Evolutionary conservation across 495 filamentous ascomycete species (phyloP), one percentile per base, ranked within the genome.

Genomic region (Penicillium mononematosum): DNA sequence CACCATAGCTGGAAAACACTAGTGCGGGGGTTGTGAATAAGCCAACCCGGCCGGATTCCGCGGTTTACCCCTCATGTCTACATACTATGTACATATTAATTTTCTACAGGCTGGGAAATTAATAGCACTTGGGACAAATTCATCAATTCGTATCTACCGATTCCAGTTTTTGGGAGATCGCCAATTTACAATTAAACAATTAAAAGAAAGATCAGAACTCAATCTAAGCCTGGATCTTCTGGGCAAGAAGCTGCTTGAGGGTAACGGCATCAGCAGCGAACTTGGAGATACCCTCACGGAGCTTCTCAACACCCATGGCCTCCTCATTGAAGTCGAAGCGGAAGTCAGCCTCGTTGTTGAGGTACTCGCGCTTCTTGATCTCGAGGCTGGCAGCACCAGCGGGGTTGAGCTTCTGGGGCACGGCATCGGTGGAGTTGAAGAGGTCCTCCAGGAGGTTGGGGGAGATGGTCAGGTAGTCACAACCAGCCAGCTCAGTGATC

Each of bases 241-340:
- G 73, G 83, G 85, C 85, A 69, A 99, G 83, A 64, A 96, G 92
- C 54, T 84, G 84, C 86, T 97, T 98, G 58, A 99, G 87, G 50
- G 90, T 93, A 58, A 90, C 82, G 50, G 94, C 93, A 73, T 98
- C 94, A 57, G 93, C 95, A 32, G 95, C 92, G 72, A 99, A 99
- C 77, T 95, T 96, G 79, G 89, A 93, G 82, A 99, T 99, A 80
- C 94, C 94, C 78, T 98, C 92, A 45, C 91, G 86, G 59, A 99
- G 85, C 87, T 99, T 99, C 85, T 97, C 92, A 58, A 95, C 91
- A 53, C 90, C 94, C 94, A 99, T 99, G 58, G 90, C 84, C 71
- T 99, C 90, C 81, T 98, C 94, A 82, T 99, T 99, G 86, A 99
- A 95, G 77, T 92, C 88, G 83, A 96, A 99, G 72, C 94, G 92